These are phyloP conservation scores for Rubus parviflorus DNA, from an alignment of 306 rosid species.

Conservation along the genomic window DNA sequence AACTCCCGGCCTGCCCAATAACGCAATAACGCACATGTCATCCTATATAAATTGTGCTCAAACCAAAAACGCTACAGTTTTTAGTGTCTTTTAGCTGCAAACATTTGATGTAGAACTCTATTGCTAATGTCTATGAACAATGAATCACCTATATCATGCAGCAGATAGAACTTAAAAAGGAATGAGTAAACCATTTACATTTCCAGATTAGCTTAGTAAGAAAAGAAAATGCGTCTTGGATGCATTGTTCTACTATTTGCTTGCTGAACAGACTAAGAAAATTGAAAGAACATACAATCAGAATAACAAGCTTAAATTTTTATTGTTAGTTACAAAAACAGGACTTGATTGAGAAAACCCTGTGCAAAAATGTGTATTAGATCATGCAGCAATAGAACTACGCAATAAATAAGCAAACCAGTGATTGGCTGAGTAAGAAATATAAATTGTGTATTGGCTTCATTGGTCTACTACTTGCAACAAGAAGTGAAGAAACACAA, in stretches of 20 bases:
- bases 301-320: not conserved
- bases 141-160: not conserved
- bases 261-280: not conserved
- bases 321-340: not conserved
- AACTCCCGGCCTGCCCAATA: not conserved
- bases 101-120: not conserved
- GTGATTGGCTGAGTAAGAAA: not conserved
- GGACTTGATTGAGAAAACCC: too few relatives aligned
- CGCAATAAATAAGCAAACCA: not conserved
- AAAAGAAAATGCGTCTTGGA: not conserved
- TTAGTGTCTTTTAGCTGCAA: not conserved
- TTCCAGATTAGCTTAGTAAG: not conserved
- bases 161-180: not conserved
- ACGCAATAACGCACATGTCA: not conserved
- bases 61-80: not conserved
- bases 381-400: not conserved
- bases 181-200: not conserved
- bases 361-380: too few relatives aligned
- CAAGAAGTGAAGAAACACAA: not conserved
- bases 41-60: not conserved
- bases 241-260: not conserved
- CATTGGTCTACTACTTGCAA: not conserved
- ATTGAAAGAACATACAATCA: not conserved
- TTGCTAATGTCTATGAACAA: not conserved
- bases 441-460: too few relatives aligned